These are phyloP conservation scores for Linum tenue DNA, from an alignment of 345 rosid genomes.

Conservation along the genomic window DNA sequence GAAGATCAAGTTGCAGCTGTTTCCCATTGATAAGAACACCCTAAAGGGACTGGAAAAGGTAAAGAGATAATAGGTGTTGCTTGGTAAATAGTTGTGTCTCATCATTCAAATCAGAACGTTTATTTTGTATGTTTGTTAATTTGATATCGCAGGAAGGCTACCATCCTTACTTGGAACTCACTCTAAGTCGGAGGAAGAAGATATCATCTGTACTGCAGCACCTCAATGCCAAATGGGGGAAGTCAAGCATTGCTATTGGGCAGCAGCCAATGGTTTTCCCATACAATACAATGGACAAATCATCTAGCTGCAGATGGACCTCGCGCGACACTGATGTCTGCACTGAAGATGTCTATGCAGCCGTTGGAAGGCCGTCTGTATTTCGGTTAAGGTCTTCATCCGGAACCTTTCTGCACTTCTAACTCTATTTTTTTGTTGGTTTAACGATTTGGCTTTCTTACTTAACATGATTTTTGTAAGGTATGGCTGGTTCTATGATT, in stretches of 20 bases:
- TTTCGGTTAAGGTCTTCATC: constrained; percentile 68
- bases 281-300: constrained; percentile 24
- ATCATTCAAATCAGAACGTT: neutral
- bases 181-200: constrained; percentile 55
- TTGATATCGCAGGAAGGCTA: constrained; percentile 52
- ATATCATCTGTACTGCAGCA: constrained; percentile 68
- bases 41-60: constrained; percentile 66
- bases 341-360: constrained; percentile 48
- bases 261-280: constrained; percentile 55
- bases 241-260: constrained; percentile 53
- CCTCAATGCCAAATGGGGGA: constrained; percentile 60
- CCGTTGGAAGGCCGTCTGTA: constrained; percentile 54
- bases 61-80: constrained; percentile 7
- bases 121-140: constrained; percentile 2
- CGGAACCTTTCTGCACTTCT: constrained; percentile 6
- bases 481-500: constrained; percentile 68
- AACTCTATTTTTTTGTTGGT: constrained; percentile 3
- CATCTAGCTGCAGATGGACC: constrained; percentile 40
- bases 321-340: constrained; percentile 32
- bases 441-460: constrained; percentile 10
- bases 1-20: constrained; percentile 81
- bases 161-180: constrained; percentile 87
- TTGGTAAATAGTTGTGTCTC: neutral
- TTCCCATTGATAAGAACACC: constrained; percentile 65
- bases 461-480: constrained; percentile 28